Percentiles rank a stretch among this genome's conserved stretches.
Evolutionary conservation across 768 basidiomycete genomes (phyloP).

Genomic region (Amanita subjunquillea): DNA sequence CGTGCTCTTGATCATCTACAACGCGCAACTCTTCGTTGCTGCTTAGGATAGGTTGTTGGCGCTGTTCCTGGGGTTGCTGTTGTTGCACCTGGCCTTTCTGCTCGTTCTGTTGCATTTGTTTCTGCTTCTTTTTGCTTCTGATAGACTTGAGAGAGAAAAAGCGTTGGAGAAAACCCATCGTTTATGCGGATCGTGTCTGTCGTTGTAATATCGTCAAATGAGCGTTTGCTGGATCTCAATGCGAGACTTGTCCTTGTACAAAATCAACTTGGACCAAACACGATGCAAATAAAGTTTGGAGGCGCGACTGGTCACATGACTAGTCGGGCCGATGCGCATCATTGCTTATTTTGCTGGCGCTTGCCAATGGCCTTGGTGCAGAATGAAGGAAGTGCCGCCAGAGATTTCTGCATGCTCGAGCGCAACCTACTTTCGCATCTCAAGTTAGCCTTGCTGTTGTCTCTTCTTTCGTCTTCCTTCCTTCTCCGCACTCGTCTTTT

Average conservation of each 20-base stretch:
- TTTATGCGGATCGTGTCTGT: conserved; percentile 5
- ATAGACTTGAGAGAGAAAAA: conserved; percentile 43
- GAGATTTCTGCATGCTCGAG: conserved; percentile 75
- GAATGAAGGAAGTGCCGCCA: conserved; percentile 49
- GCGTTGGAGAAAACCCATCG: conserved; percentile 63
- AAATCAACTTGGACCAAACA: conserved; percentile 36
- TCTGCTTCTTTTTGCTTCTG: conserved; percentile 51
- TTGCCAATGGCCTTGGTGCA: neutral
- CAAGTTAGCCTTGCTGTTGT: conserved; percentile 55
- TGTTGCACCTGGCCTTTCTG: conserved; percentile 16
- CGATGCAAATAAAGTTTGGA: conserved; percentile 16
- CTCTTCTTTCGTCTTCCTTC: conserved; percentile 52
- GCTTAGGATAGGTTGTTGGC: neutral
- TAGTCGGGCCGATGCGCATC: neutral
- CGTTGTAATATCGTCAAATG: conserved; percentile 13
- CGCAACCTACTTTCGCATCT: conserved; percentile 63
- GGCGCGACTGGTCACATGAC: conserved; percentile 22
- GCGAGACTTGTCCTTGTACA: conserved; percentile 8
- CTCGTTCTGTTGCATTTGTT: conserved; percentile 19
- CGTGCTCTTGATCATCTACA: conserved; percentile 40
- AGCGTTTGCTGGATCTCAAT: conserved; percentile 13
- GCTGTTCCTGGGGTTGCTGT: conserved; percentile 3
- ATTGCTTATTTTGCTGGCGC: neutral
- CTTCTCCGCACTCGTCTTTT: conserved; percentile 52
- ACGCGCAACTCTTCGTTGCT: neutral